Evolutionary conservation across 257 asterid genomes (phyloP).

Genomic region (Linderniella brevidens): DNA sequence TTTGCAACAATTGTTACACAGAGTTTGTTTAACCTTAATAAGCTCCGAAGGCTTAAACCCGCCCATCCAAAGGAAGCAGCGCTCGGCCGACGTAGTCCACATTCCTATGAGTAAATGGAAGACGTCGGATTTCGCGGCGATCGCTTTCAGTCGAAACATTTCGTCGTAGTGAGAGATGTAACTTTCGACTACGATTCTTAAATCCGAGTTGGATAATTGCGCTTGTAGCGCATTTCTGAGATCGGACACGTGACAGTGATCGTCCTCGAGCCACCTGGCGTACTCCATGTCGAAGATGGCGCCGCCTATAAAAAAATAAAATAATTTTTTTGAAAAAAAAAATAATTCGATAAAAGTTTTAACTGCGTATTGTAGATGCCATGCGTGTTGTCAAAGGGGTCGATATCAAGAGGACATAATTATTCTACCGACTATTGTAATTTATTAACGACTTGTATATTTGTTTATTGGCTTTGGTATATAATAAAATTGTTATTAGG

Average conservation of each 20-base stretch:
- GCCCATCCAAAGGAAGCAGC: slow-evolving; percentile 93
- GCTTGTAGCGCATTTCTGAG: slow-evolving; percentile 78
- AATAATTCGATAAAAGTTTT: not conserved
- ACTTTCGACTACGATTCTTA: slow-evolving; percentile 52
- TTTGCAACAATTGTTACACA: no score
- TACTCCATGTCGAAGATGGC: slow-evolving; percentile 88
- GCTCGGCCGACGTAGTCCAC: slow-evolving; percentile 82
- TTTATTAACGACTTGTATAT: no score
- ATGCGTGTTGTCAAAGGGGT: no score
- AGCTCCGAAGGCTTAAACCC: slow-evolving; percentile 88
- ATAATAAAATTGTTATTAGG: no score
- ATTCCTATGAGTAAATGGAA: slow-evolving; percentile 76
- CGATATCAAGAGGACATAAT: no score
- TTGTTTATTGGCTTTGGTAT: no score
- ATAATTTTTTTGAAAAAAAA: not conserved
- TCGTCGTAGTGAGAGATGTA: slow-evolving; percentile 72
- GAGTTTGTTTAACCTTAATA: no score
- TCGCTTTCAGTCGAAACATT: slow-evolving; percentile 51
- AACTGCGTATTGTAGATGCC: not conserved
- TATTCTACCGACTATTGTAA: no score
- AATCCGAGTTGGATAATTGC: slow-evolving; percentile 52
- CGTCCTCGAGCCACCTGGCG: slow-evolving; percentile 86
- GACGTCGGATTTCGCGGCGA: slow-evolving; percentile 70
- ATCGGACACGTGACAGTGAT: slow-evolving; percentile 60
- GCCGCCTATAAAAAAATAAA: slow-evolving; percentile 38